Base-by-base conservation (phyloP, 2,329 filamentous ascomycete genomes). In the Ceratocystis smalleyi region DNA sequence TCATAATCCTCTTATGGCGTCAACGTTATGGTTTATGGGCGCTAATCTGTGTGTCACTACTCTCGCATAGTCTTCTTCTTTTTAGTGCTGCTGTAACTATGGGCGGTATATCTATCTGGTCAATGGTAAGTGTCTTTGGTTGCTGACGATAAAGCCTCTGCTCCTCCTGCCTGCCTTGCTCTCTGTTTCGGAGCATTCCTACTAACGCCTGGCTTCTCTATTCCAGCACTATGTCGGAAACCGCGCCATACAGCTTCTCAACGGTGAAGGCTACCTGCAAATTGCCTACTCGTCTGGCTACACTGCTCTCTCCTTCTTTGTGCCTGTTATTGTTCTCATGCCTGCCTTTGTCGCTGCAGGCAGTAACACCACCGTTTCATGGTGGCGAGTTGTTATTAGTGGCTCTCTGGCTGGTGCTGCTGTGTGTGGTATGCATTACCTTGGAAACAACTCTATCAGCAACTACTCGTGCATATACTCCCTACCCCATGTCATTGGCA, bases 341-440 rank as follows among this genome's bases (percentile, higher is more conserved):
- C 72, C 83, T 6, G 88, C 89, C 22, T 91, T 95, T 70, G 79
- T 86, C 66, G 79, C 84, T 43, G 83, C 87, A 55, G 88, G 83
- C 5, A 78, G 80, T 32, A 80, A 80, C 69, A 81, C 82, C 67
- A 76, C 72, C 32, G 78, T 86, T 15, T 80, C 79, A 19, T 81
- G 81, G 74, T 74, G 79, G 73, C 81, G 84, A 55, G 79, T 88
- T 10, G 71, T 79, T 6, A 70, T 82, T 4, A 86, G 87, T 7
- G 89, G 89, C 5, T 71, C 83, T 1, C 77, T 91, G 54, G 86
- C 87, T 1, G 90, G 90, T 15, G 77, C 84, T 4, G 85, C 88
- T 24, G 85, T 94, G 61, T 89, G 87, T 66, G 87, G 86, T 40
- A 94, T 95, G 89, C 88, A 95, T 72, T 95, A 94, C 70, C 77